phyloP scores from a whole-genome alignment of 116 monocot species.

The Posidonia oceanica region DNA sequence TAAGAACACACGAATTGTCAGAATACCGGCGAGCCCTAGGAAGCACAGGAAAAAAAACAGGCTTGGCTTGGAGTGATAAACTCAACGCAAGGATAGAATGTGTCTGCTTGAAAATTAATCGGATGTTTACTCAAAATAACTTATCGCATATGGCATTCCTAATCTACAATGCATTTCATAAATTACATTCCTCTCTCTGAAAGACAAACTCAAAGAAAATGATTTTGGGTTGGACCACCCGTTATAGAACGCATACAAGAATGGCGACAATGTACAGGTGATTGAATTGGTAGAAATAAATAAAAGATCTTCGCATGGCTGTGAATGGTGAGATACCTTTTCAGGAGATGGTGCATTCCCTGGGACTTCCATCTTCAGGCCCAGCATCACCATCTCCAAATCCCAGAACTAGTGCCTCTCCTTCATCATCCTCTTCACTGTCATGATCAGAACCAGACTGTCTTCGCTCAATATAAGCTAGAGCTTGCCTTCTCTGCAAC shows the following conservation, averaged over 20 bases:
- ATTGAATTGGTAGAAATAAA: too few relatives aligned
- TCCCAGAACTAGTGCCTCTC: slow-evolving; percentile 9
- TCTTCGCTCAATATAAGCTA: slow-evolving; percentile 23
- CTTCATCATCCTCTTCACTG: slow-evolving; percentile 36
- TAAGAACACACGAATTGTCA: too few relatives aligned
- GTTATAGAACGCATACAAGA: background rate
- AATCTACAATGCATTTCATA: too few relatives aligned
- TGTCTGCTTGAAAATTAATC: too few relatives aligned
- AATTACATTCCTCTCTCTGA: background rate
- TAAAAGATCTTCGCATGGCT: too few relatives aligned
- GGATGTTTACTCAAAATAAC: too few relatives aligned
- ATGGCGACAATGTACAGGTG: too few relatives aligned
- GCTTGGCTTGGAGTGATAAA: too few relatives aligned
- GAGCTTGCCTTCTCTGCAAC: slow-evolving; percentile 52
- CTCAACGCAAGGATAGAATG: too few relatives aligned
- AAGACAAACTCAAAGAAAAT: background rate
- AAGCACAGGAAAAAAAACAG: too few relatives aligned
- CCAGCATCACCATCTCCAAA: slow-evolving; percentile 10
- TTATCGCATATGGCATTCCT: too few relatives aligned
- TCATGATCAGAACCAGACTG: slow-evolving; percentile 14
- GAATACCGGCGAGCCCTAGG: too few relatives aligned
- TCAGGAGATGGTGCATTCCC: slow-evolving; percentile 13
- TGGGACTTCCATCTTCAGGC: slow-evolving; percentile 12
- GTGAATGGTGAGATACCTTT: background rate
- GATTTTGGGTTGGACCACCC: background rate